Evolutionary conservation across 345 rosid genomes (phyloP), one percentile per base, ranked within the genome.

Genomic region (Arabidopsis thaliana): DNA sequence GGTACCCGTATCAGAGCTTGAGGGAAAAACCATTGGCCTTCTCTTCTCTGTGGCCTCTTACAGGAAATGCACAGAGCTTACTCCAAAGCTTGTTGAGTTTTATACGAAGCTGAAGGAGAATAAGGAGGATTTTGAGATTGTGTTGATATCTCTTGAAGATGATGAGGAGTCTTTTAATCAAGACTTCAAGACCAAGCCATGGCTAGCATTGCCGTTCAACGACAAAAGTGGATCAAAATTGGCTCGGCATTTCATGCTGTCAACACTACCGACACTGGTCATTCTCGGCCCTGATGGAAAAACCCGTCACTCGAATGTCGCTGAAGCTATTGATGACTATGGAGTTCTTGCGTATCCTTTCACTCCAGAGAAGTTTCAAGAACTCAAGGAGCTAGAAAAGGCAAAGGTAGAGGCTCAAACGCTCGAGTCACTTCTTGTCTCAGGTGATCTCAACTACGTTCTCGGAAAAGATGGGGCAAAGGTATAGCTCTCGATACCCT

Each of bases 211-310:
- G 72, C 97, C 96, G 8, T 86, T 82, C 58, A 64, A 67, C 34
- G 91, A 89, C 83, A 69, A 76, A 74, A 82, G 74, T 71, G 36
- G 85, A 5, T 74, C 76, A 22, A 88, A 82, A 77, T 72, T 93
- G 65, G 63, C 74, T 33, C 69, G 83, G 16, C 88, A 86, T 64
- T 91, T 93, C 78, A 86, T 87, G 77, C 78, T 86, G 3, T 61
- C 72, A 3, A 55, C 77, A 24, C 65, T 88, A 74, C 96, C 97
- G 7, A 75, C 80, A 2, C 68, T 93, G 74, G 86, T 86, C 69
- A 84, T 89, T 65, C 84, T 91, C 52, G 88, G 97, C 6, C 82
- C 84, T 1, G 94, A 93, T 64, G 96, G 96, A 25, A 88, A 88
- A 72, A 89, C 87, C 67, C 68, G 80, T 36, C 79, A 87, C 62